phyloP scores from a whole-genome alignment of 140 eudicot species.

The Stevia rebaudiana region DNA sequence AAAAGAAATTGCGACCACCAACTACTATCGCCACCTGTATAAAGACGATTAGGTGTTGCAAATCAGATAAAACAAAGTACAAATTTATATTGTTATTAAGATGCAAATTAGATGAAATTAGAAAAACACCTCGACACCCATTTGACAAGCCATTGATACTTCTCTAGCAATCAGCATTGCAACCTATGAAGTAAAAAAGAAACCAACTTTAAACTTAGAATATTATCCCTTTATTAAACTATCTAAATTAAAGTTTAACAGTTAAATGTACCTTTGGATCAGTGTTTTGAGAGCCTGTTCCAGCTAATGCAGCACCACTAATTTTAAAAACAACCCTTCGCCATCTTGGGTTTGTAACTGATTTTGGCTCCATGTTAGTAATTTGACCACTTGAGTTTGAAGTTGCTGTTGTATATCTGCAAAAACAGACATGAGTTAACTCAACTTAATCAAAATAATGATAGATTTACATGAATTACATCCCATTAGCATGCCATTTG shows the following conservation, averaged over 20 bases:
- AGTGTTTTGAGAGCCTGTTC: slow-evolving; percentile 54
- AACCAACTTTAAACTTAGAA: background rate
- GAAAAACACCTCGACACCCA: slow-evolving; percentile 12
- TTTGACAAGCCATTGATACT: slow-evolving; percentile 63
- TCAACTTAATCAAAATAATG: background rate
- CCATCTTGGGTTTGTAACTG: slow-evolving; percentile 60
- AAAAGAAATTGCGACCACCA: slow-evolving; percentile 91
- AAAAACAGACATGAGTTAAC: background rate
- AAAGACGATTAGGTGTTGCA: slow-evolving; percentile 11
- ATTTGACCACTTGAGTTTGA: slow-evolving; percentile 43
- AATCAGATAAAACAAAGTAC: background rate
- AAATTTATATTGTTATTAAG: background rate
- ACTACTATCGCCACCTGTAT: slow-evolving; percentile 84
- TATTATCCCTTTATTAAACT: background rate
- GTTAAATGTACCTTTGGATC: slow-evolving; percentile 66
- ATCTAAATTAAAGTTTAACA: background rate
- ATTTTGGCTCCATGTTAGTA: slow-evolving; percentile 43
- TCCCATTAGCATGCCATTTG: background rate
- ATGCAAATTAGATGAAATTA: background rate
- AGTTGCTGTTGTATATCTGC: slow-evolving; percentile 53
- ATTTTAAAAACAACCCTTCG: slow-evolving; percentile 84
- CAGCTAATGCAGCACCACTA: slow-evolving; percentile 77
- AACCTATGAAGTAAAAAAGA: slow-evolving; percentile 40
- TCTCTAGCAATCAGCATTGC: slow-evolving; percentile 82
- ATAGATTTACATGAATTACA: background rate